These are phyloP conservation scores for Cryphonectria carpinicola DNA, from an alignment of 2,329 filamentous ascomycete genomes.

Conservation along the genomic window DNA sequence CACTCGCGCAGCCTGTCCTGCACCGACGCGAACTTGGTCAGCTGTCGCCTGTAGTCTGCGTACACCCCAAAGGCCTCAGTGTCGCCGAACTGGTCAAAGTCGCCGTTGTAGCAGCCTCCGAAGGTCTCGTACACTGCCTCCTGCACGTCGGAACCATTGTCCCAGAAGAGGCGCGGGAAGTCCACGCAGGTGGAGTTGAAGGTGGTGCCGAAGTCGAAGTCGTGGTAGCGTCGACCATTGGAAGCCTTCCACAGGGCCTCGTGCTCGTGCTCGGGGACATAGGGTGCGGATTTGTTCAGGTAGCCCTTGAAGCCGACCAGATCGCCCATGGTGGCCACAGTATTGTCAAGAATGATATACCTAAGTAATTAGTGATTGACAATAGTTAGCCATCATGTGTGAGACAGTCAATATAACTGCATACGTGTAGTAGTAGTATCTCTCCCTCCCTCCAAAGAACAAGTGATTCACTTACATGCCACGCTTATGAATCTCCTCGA, in stretches of 20 bases:
- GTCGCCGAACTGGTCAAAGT: constrained; percentile 54
- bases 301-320: constrained; percentile 62
- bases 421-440: no score
- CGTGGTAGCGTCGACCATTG: constrained; percentile 51
- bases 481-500: constrained; percentile 62
- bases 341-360: constrained; percentile 61
- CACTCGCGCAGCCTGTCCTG: constrained; percentile 69
- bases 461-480: constrained; percentile 60
- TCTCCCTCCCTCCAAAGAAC: no score
- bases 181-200: constrained; percentile 54
- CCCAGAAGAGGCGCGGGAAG: constrained; percentile 64
- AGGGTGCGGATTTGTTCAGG: constrained; percentile 60
- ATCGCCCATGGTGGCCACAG: constrained; percentile 66
- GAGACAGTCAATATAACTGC: not conserved
- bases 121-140: constrained; percentile 50
- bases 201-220: constrained; percentile 57
- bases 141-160: constrained; percentile 56
- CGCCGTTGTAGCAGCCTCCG: constrained; percentile 55
- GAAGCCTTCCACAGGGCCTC: constrained; percentile 58
- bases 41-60: constrained; percentile 64
- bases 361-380: not conserved
- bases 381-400: not conserved
- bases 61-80: constrained; percentile 66
- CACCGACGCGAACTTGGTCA: constrained; percentile 69
- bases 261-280: constrained; percentile 55